A percentile compares a stretch with the other conserved stretches of the same genome.
These are phyloP conservation scores for Ocimum tenuiflorum DNA, from an alignment of 257 asterid genomes.

Conservation along the genomic window DNA sequence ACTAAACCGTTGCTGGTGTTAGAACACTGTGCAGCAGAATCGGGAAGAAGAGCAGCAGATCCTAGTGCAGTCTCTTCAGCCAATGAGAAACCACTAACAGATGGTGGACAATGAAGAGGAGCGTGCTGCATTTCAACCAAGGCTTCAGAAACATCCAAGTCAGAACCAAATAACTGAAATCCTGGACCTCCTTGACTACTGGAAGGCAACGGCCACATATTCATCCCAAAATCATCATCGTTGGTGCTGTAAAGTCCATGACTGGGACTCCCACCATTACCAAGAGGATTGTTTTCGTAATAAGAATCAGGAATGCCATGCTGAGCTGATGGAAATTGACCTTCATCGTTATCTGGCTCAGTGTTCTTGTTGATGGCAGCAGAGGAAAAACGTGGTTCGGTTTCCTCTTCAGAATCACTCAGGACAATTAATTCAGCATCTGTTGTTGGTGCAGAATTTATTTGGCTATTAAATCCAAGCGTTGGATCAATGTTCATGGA, in stretches of 20 bases:
- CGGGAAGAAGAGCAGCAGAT: slow-evolving; percentile 49
- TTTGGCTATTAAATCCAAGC: slow-evolving; percentile 34
- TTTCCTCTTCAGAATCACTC: slow-evolving; percentile 89
- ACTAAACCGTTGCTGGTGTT: slow-evolving; percentile 51
- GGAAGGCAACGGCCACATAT: slow-evolving; percentile 76
- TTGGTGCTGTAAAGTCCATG: slow-evolving; percentile 44
- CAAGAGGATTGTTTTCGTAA: slow-evolving; percentile 47
- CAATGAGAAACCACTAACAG: slow-evolving; percentile 49
- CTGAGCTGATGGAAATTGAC: slow-evolving; percentile 41
- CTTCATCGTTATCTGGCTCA: slow-evolving; percentile 37
- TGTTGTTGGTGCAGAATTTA: slow-evolving; percentile 34
- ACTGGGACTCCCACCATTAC: slow-evolving; percentile 41
- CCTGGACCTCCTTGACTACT: slow-evolving; percentile 69
- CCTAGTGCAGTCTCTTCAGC: slow-evolving; percentile 49
- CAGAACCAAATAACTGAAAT: slow-evolving; percentile 87
- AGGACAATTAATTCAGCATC: slow-evolving; percentile 66
- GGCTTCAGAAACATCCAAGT: slow-evolving; percentile 65
- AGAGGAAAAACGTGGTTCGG: slow-evolving; percentile 37
- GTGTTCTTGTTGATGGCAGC: slow-evolving; percentile 30
- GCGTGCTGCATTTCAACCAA: slow-evolving; percentile 62
- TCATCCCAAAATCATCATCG: slow-evolving; percentile 72
- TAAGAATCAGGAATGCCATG: slow-evolving; percentile 65
- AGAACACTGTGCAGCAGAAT: slow-evolving; percentile 34
- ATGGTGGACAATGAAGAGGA: slow-evolving; percentile 51
- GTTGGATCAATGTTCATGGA: slow-evolving; percentile 47